These are phyloP conservation scores for Arthroderma sp. DNA, from an alignment of 2,329 filamentous ascomycete species.

Conservation along the genomic window DNA sequence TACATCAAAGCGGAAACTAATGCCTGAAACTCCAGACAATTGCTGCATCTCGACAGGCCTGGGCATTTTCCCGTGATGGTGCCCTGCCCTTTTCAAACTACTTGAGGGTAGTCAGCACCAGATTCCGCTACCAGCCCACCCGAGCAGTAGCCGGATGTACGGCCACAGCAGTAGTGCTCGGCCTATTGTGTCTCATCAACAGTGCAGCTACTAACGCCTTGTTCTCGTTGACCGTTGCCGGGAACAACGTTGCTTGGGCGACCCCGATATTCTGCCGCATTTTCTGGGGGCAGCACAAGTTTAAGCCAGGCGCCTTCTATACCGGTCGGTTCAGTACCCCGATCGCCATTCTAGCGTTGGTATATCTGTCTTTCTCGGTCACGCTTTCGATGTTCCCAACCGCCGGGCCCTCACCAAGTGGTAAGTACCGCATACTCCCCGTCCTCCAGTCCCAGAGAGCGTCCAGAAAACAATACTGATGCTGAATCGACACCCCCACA, in stretches of 20 bases:
- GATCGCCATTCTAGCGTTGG: constrained; percentile 43
- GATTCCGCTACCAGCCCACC: constrained; percentile 47
- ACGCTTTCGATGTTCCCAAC: constrained; percentile 48
- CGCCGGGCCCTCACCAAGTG: constrained; percentile 42
- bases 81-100: constrained; percentile 49
- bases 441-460: background rate
- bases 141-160: constrained; percentile 46
- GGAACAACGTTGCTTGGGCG: constrained; percentile 50
- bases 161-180: constrained; percentile 41
- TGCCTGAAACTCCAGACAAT: constrained; percentile 32
- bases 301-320: constrained; percentile 48
- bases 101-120: constrained; percentile 45
- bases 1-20: too few species aligned
- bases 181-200: constrained; percentile 47
- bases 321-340: constrained; percentile 43
- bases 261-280: constrained; percentile 47
- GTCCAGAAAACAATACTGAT: background rate
- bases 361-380: constrained; percentile 46
- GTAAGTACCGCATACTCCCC: constrained; percentile 20
- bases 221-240: constrained; percentile 49
- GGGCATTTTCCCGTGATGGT: constrained; percentile 52
- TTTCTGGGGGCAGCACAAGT: constrained; percentile 47
- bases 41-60: constrained; percentile 48
- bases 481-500: constrained; percentile 11
- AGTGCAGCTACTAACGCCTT: constrained; percentile 46